A percentile compares a stretch with the other conserved stretches of the same genome.
These are phyloP conservation scores for Phytophthora cajani DNA, from an alignment of 352 stramenopile species.

Conservation along the genomic window DNA sequence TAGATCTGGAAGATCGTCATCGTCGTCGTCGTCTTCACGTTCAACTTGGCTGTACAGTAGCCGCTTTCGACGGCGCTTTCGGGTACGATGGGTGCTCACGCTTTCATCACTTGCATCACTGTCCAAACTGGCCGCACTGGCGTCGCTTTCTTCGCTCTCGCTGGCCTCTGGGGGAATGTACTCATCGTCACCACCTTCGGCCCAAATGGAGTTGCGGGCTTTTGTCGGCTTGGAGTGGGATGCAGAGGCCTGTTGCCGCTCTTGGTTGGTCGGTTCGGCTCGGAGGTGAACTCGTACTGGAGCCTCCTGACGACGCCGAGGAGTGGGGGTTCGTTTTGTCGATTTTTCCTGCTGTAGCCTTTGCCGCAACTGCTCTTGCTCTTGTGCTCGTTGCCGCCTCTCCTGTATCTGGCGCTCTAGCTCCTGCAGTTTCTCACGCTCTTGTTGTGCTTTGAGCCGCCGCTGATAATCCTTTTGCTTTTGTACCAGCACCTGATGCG, in stretches of 20 bases:
- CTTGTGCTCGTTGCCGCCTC: slow-evolving; percentile 18
- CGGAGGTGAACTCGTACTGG: slow-evolving; percentile 1
- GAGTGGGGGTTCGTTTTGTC: slow-evolving; percentile 8
- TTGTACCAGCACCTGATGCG: slow-evolving; percentile 30
- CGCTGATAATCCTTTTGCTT: slow-evolving; percentile 41
- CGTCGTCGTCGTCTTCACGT: slow-evolving; percentile 47
- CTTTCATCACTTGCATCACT: slow-evolving; percentile 23
- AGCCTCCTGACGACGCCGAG: slow-evolving; percentile 2
- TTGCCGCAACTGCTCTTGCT: slow-evolving; percentile 32
- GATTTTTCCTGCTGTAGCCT: slow-evolving; percentile 24
- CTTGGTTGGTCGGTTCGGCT: slow-evolving; percentile 1
- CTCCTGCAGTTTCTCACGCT: slow-evolving; percentile 36
- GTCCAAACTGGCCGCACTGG: background rate
- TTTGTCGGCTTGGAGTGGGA: slow-evolving; percentile 12
- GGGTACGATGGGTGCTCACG: slow-evolving; percentile 1
- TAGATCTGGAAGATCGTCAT: slow-evolving; percentile 51
- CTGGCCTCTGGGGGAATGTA: slow-evolving; percentile 32
- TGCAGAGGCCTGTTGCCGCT: background rate
- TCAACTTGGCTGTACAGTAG: slow-evolving; percentile 57
- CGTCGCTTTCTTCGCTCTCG: slow-evolving; percentile 23
- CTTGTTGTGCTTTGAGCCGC: slow-evolving; percentile 27
- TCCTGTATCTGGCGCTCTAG: slow-evolving; percentile 24
- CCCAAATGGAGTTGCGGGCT: slow-evolving; percentile 24
- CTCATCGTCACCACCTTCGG: slow-evolving; percentile 26
- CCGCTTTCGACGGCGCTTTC: slow-evolving; percentile 46